Base-by-base conservation (phyloP, 441 rosid species). In the Geranium incanum region DNA sequence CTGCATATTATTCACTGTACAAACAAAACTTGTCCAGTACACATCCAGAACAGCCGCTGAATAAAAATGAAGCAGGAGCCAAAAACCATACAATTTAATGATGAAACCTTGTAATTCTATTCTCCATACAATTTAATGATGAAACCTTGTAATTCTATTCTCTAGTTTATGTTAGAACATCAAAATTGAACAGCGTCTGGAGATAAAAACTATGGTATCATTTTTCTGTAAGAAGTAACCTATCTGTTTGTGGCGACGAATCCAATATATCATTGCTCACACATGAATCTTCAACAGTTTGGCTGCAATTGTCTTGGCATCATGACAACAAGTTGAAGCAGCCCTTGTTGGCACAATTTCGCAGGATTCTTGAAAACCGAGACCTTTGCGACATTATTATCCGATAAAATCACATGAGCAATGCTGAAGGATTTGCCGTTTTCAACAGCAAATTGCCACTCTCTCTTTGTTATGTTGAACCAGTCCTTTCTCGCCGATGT, bases 371-470 rank as follows among this genome's bases (percentile, higher is more conserved):
- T 84, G 74, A 81, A 86, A 16, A 84, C 67, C 1, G 88, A 79
- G 45, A 95, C 79, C 79, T 75, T 84, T 15, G 97, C 92, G 36
- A 78, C 76, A 37, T 74, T 78, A 71, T 90, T 86, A 4, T 86
- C 84, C 38, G 78, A 74, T 52, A 89, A 81, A 68, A 77, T 36
- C 2, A 91, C 95, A 74, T 90, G 96, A 6, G 84, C 91, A 68
- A 95, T 80, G 70, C 84, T 87, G 84, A 77, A 95, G 71, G 75
- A 67, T 13, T 87, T 92, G 19, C 96, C 92, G 72, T 74, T 88
- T 69, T 88, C 93, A 69, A 73, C 73, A 57, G 97, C 97, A 72
- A 88, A 90, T 69, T 89, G 89, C 96, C 97, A 95, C 78, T 95
- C 97, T 71, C 94, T 89, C 52, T 77, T 78, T 65, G 99, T 68